Conservation (phyloP, 2,329 filamentous ascomycete genomes). For the Epichloe scottii region DNA sequence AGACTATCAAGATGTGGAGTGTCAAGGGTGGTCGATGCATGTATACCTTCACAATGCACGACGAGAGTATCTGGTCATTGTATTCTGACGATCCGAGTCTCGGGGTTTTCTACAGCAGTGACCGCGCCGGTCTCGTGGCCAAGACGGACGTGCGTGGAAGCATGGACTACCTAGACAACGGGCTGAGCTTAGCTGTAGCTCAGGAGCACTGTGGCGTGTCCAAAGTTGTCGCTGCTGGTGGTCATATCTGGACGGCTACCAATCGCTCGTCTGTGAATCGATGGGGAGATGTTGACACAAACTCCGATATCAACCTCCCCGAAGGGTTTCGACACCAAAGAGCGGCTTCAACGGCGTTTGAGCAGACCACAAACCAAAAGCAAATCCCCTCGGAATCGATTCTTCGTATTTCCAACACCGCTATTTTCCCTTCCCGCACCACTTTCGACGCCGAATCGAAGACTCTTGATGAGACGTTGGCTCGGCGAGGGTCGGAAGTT, state of each 20-base stretch:
- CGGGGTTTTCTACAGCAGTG: conserved; percentile 86
- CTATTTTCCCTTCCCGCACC: conserved; percentile 53
- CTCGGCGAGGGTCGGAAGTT: conserved; percentile 27
- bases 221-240: conserved; percentile 54
- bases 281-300: conserved; percentile 78
- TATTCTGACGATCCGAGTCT: conserved; percentile 80
- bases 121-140: conserved; percentile 84
- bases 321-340: conserved; percentile 38
- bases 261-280: conserved; percentile 85
- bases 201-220: conserved; percentile 80
- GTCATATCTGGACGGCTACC: conserved; percentile 82
- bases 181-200: conserved; percentile 76
- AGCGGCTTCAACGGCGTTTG: conserved; percentile 30
- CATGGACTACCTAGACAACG: conserved; percentile 61
- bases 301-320: conserved; percentile 54
- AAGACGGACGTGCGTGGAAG: conserved; percentile 82
- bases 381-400: conserved; percentile 69
- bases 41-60: conserved; percentile 98
- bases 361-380: conserved; percentile 32
- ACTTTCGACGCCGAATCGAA: conserved; percentile 42
- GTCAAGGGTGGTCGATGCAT: conserved; percentile 90
- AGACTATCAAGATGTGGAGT: conserved; percentile 97
- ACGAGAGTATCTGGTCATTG: conserved; percentile 93
- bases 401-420: conserved; percentile 72
- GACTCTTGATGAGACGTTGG: conserved; percentile 30